Percentiles rank a stretch among this genome's conserved stretches.
These are phyloP conservation scores for Physcomitrellopsis africana DNA, from an alignment of 225 moss, liverwort and hornwort species.

Conservation along the genomic window DNA sequence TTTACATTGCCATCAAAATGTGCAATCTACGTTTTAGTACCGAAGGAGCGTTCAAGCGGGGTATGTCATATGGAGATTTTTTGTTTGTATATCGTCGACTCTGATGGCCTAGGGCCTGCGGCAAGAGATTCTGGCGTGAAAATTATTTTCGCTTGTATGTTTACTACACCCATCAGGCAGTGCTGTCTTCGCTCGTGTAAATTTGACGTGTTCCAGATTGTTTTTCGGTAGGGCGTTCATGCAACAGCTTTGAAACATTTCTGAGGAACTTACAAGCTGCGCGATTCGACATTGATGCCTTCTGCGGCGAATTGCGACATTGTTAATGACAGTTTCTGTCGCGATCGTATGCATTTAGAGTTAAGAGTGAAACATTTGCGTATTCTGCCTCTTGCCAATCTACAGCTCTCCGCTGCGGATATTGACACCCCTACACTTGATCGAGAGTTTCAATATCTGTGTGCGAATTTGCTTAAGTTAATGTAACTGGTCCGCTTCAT, in stretches of 20 bases:
- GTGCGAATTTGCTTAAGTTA: constrained; percentile 9
- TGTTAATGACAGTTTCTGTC: constrained; percentile 10
- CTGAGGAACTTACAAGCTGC: constrained; percentile 27
- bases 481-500: constrained; percentile 15
- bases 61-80: constrained; percentile 17
- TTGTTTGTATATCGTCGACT: constrained; percentile 16
- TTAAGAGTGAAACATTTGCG: constrained; percentile 27
- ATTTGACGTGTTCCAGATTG: constrained; percentile 21
- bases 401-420: constrained; percentile 31
- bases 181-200: background rate
- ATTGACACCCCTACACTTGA: constrained; percentile 40
- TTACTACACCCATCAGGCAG: constrained; percentile 21
- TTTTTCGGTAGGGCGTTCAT: constrained; percentile 13
- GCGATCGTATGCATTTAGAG: constrained; percentile 33
- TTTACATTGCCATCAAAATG: constrained; percentile 37
- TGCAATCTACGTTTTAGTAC: constrained; percentile 27
- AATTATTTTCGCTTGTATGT: constrained; percentile 28
- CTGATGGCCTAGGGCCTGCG: constrained; percentile 18
- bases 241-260: background rate
- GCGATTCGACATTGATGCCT: constrained; percentile 9
- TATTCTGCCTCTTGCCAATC: constrained; percentile 27
- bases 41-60: constrained; percentile 33
- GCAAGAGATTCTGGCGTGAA: constrained; percentile 18
- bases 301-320: constrained; percentile 25
- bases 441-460: constrained; percentile 16